Percentiles rank a stretch among this genome's conserved stretches.
These are phyloP conservation scores for Boletus subparvulus DNA, from an alignment of 768 basidiomycete species.

Conservation along the genomic window DNA sequence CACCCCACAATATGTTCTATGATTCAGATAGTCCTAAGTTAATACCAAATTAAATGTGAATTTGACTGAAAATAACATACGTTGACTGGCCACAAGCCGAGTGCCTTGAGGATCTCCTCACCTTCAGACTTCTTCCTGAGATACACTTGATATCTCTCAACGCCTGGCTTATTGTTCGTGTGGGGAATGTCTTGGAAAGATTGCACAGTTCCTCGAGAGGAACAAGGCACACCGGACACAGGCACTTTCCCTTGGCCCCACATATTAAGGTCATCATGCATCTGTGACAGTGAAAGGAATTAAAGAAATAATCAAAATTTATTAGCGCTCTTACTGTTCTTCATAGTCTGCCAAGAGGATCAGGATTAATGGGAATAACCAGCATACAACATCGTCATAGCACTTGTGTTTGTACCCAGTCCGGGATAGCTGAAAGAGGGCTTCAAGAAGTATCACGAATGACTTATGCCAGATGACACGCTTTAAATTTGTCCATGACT, in stretches of 20 bases:
- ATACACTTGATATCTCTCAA: neutral
- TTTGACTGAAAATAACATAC: neutral
- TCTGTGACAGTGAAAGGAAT: too few relatives aligned
- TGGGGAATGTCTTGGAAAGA: neutral
- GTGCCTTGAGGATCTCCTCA: neutral
- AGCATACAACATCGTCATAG: neutral
- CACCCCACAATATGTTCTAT: neutral
- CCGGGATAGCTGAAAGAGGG: neutral
- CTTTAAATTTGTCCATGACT: neutral
- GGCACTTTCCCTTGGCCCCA: neutral
- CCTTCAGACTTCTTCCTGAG: neutral
- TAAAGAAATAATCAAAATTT: too few relatives aligned
- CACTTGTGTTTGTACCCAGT: neutral
- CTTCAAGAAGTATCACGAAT: neutral
- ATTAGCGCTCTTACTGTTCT: neutral
- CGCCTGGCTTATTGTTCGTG: neutral
- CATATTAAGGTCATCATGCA: neutral
- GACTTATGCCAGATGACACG: neutral
- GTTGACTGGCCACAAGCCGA: neutral
- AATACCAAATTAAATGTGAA: neutral
- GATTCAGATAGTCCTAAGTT: neutral
- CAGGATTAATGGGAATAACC: neutral
- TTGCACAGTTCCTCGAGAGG: neutral
- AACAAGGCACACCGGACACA: neutral
- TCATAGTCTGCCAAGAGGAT: neutral